Evolutionary conservation across 495 filamentous ascomycete genomes (phyloP).

Genomic region (Podospora pseudocomata): DNA sequence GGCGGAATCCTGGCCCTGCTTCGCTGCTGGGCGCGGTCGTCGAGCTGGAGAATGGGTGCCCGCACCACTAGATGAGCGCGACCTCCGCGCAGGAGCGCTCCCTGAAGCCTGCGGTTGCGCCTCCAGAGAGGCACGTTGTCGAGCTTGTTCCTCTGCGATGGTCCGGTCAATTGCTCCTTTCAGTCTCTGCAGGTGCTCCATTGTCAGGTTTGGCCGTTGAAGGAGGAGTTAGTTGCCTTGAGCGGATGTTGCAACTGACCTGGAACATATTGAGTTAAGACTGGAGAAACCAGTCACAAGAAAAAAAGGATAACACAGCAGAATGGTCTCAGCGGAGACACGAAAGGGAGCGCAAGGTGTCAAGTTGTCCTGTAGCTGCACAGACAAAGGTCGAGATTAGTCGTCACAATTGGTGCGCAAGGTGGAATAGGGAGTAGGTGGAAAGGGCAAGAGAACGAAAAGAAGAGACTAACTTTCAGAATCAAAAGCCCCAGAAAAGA

Average conservation of each 20-base stretch:
- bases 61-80: constrained; percentile 49
- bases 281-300: neutral
- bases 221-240: neutral
- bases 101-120: constrained; percentile 37
- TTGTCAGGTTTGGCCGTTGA: constrained; percentile 10
- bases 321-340: neutral
- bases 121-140: constrained; percentile 52
- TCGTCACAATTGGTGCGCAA: neutral
- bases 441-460: neutral
- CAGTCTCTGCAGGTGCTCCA: constrained; percentile 56
- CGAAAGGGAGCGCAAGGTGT: neutral
- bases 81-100: constrained; percentile 49
- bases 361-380: neutral
- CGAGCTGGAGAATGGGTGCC: constrained; percentile 37
- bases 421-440: neutral
- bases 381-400: neutral
- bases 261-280: constrained; percentile 29
- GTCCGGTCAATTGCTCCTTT: constrained; percentile 81
- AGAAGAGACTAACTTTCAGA: neutral
- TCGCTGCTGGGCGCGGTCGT: constrained; percentile 42
- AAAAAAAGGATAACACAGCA: neutral
- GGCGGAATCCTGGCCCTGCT: constrained; percentile 41
- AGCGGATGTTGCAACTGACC: constrained; percentile 28
- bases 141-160: constrained; percentile 86
- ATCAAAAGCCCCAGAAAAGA: too few relatives aligned